Conservation (phyloP, 2,329 filamentous ascomycete genomes). For the Diaporthe sp. region DNA sequence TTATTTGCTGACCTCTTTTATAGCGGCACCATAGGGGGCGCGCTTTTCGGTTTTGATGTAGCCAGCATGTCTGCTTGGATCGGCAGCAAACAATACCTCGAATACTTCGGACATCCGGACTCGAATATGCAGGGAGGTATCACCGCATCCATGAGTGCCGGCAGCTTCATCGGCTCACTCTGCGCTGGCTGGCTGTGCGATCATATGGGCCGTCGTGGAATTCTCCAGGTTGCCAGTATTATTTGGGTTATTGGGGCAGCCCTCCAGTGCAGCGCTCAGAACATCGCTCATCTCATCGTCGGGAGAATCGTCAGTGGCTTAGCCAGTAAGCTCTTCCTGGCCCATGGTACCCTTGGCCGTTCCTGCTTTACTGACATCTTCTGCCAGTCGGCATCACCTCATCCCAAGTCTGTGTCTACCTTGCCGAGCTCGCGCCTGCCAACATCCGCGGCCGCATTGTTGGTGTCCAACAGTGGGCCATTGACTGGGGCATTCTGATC, state of each 20-base stretch:
- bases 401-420: constrained; percentile 78
- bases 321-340: constrained; percentile 32
- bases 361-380: neutral
- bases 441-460: constrained; percentile 73
- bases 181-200: constrained; percentile 66
- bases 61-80: constrained; percentile 80
- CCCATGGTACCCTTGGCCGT: neutral
- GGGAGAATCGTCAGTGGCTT: constrained; percentile 81
- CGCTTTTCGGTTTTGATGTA: constrained; percentile 85
- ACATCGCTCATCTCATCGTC: constrained; percentile 78
- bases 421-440: constrained; percentile 74
- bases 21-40: constrained; percentile 66
- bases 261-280: constrained; percentile 53
- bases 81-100: constrained; percentile 57
- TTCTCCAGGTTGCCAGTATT: constrained; percentile 64
- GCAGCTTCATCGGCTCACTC: constrained; percentile 74
- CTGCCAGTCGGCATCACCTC: constrained; percentile 79
- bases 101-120: constrained; percentile 38
- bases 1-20: neutral
- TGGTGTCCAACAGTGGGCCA: constrained; percentile 78
- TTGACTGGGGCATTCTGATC: constrained; percentile 78
- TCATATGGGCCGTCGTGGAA: constrained; percentile 62
- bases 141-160: constrained; percentile 80
- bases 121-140: constrained; percentile 75
- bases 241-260: constrained; percentile 56